A percentile compares a stretch with the other conserved stretches of the same genome.
These are phyloP conservation scores for Salix purpurea DNA, from an alignment of 345 rosid species.

Conservation along the genomic window DNA sequence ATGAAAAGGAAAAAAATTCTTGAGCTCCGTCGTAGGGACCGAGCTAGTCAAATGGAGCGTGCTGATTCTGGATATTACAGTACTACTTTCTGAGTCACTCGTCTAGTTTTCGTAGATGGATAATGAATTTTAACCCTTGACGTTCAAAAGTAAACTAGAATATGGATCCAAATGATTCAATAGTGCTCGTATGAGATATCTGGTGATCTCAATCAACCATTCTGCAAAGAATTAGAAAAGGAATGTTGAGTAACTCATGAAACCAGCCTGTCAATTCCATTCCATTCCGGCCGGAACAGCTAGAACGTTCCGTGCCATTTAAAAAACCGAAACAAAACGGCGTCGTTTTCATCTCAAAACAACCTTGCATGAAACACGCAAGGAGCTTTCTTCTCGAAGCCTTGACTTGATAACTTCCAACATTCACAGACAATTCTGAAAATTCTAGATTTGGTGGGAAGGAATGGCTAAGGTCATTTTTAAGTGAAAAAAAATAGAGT, in stretches of 20 bases:
- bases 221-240: neutral
- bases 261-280: no score
- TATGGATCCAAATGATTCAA: neutral
- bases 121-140: no score
- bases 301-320: no score
- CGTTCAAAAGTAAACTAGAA: neutral
- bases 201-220: neutral
- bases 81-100: neutral
- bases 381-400: neutral
- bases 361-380: neutral
- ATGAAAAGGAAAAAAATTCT: neutral
- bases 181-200: neutral
- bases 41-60: neutral
- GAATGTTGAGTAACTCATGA: neutral
- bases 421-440: no score
- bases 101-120: no score
- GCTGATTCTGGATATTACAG: neutral
- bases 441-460: neutral
- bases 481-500: neutral
- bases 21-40: neutral
- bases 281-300: no score
- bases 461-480: neutral
- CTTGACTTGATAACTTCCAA: neutral
- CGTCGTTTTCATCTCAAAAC: no score
- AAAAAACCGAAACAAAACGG: no score